A percentile compares a stretch with the other conserved stretches of the same genome.
Conservation (phyloP, 371 early-diverging fungal species). For the Capniomyces stellatus region DNA sequence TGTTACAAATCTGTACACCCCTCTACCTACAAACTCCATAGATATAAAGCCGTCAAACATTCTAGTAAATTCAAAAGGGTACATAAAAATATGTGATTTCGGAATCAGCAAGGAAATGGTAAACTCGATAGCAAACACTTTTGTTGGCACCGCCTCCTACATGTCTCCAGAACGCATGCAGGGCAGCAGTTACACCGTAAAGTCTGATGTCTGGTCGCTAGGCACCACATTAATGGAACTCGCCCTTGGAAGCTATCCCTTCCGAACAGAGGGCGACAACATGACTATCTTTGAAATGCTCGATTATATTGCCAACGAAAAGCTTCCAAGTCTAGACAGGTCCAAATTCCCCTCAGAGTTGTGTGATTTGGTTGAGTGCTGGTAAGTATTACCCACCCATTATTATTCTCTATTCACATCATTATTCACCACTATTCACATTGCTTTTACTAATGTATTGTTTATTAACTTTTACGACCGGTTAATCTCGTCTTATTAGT, state of each 20-base stretch:
- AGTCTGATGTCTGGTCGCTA: constrained; percentile 92
- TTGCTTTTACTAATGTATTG: too few species aligned
- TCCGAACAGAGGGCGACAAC: constrained; percentile 53
- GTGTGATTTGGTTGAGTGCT: constrained; percentile 52
- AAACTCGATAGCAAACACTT: constrained; percentile 79
- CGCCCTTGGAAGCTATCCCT: constrained; percentile 79
- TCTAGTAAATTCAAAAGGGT: constrained; percentile 57
- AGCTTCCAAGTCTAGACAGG: constrained; percentile 49
- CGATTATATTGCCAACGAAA: constrained; percentile 82
- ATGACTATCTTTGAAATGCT: constrained; percentile 77
- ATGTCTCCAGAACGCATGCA: constrained; percentile 96
- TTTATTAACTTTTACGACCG: too few species aligned
- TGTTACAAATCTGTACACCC: background rate
- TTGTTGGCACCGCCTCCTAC: constrained; percentile 87
- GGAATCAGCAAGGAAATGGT: constrained; percentile 81
- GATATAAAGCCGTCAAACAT: constrained; percentile 88
- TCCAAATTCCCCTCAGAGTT: constrained; percentile 59
- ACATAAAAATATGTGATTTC: constrained; percentile 90
- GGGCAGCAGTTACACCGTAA: constrained; percentile 73
- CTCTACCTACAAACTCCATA: background rate
- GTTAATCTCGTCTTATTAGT: constrained; percentile 25
- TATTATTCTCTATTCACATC: too few species aligned
- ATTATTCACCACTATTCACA: too few species aligned
- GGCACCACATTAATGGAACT: constrained; percentile 86
- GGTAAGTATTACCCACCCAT: constrained; percentile 39